These are phyloP conservation scores for Paramecium sexaurelia DNA, from an alignment of 73 alveolate species.

Conservation along the genomic window DNA sequence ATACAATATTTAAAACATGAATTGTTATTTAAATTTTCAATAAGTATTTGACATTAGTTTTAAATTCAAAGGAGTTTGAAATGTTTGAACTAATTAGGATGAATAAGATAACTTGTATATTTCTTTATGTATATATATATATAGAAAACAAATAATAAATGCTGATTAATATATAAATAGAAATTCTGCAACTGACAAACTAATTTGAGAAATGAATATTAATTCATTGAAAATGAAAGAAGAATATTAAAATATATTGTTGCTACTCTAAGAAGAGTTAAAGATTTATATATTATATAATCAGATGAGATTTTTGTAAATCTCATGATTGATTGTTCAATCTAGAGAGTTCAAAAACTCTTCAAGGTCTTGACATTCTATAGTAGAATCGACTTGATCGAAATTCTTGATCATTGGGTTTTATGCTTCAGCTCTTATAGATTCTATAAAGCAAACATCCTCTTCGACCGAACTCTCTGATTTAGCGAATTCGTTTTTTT, in stretches of 20 bases:
- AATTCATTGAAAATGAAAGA: neutral
- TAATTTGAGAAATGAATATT: neutral
- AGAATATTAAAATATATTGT: neutral
- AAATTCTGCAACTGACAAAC: neutral
- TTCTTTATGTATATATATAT: neutral
- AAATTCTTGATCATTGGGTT: constrained; percentile 39
- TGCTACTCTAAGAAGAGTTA: constrained; percentile 16
- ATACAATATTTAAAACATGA: too few species aligned
- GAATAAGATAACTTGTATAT: too few species aligned
- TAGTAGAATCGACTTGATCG: neutral
- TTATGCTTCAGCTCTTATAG: constrained; percentile 34
- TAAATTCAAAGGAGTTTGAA: too few species aligned
- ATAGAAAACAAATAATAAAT: neutral
- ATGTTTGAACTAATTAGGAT: too few species aligned
- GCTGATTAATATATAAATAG: neutral
- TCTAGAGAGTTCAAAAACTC: constrained; percentile 41
- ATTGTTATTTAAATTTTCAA: too few species aligned
- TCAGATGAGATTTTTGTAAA: neutral
- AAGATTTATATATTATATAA: constrained; percentile 10
- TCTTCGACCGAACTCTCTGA: constrained; percentile 52
- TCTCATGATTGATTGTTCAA: neutral
- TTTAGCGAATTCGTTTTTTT: neutral
- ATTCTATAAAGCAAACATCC: neutral
- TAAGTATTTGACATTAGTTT: too few species aligned
- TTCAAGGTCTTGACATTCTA: neutral